phyloP scores from a whole-genome alignment of 148 eudicot species.

The Suaeda aralocaspica region DNA sequence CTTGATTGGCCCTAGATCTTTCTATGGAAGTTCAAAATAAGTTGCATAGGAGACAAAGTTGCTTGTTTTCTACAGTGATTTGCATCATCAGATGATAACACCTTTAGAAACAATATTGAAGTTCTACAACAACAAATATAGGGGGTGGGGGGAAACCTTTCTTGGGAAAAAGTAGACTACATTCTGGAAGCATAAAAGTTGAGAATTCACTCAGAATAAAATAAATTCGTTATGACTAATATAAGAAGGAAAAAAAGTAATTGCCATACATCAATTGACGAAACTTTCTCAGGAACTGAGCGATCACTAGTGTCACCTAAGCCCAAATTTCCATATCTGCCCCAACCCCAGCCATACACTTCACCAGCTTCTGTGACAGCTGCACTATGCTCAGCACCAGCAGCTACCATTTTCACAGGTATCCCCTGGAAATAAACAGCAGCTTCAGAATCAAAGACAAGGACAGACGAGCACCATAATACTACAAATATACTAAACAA shows the following conservation, averaged over 20 bases:
- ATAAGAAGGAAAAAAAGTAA: neutral
- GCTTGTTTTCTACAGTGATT: neutral
- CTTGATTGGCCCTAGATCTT: neutral
- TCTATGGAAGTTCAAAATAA: neutral
- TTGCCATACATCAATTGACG: constrained; percentile 51
- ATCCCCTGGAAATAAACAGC: constrained; percentile 46
- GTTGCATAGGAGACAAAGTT: neutral
- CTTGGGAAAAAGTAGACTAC: too few relatives aligned
- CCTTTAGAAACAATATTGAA: too few relatives aligned
- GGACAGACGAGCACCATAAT: neutral
- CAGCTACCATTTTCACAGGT: constrained; percentile 91
- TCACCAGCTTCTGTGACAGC: constrained; percentile 93
- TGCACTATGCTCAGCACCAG: constrained; percentile 99
- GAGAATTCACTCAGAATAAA: neutral
- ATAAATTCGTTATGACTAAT: neutral
- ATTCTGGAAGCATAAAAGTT: neutral
- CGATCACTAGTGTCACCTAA: constrained; percentile 95
- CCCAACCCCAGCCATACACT: constrained; percentile 99
- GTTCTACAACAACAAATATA: too few relatives aligned
- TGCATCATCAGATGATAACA: neutral
- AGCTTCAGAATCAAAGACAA: neutral
- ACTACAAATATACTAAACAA: neutral
- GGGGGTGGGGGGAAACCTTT: neutral
- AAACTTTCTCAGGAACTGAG: constrained; percentile 67
- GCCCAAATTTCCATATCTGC: constrained; percentile 96